Percentiles rank a stretch among this genome's conserved stretches.
phyloP scores from a whole-genome alignment of 177 flowering plant species.

The Tripterygium wilfordii region DNA sequence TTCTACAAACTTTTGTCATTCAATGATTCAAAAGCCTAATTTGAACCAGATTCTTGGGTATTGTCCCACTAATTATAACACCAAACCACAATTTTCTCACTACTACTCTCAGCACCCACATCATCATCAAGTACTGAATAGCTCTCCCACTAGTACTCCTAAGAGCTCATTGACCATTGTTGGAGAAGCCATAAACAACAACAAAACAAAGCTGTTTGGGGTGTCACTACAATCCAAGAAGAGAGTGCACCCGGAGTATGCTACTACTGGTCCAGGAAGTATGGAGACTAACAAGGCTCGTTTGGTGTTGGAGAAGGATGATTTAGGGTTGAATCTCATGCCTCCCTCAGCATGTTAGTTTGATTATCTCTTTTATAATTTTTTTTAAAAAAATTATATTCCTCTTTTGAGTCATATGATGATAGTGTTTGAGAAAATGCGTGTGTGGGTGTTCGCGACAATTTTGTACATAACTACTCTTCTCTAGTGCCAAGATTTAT shows the following conservation, averaged over 20 bases:
- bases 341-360: constrained; percentile 56
- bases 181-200: constrained; percentile 26
- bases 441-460: constrained; percentile 11
- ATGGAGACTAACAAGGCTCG: constrained; percentile 53
- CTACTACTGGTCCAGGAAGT: constrained; percentile 15
- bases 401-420: constrained; percentile 10
- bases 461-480: constrained; percentile 19
- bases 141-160: constrained; percentile 22
- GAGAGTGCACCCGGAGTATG: constrained; percentile 70
- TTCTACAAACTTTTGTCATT: neutral
- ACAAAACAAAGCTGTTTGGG: constrained; percentile 70
- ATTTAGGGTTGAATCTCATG: constrained; percentile 86
- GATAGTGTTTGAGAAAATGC: constrained; percentile 9
- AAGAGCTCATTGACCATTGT: constrained; percentile 33
- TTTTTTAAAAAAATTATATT: neutral
- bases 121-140: constrained; percentile 18
- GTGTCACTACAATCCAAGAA: constrained; percentile 76
- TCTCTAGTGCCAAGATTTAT: constrained; percentile 24
- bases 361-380: neutral
- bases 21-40: constrained; percentile 20
- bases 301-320: constrained; percentile 52
- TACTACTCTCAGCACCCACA: constrained; percentile 21
- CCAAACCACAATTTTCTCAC: no score
- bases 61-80: constrained; percentile 16
- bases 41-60: constrained; percentile 29